phyloP scores from a whole-genome alignment of 441 rosid species.

The Monsonia emarginata region DNA sequence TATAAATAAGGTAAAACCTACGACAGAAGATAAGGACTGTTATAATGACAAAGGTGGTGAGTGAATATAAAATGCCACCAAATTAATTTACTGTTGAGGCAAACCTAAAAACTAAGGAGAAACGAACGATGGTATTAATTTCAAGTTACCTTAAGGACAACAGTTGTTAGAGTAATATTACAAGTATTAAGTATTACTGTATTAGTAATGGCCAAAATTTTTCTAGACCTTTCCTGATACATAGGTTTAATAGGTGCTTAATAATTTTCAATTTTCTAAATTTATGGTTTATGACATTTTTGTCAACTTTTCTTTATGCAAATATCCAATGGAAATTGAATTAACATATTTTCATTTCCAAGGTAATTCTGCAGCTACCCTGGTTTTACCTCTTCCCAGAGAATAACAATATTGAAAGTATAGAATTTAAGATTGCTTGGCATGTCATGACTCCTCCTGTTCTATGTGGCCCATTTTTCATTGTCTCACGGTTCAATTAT shows the following conservation, averaged over 20 bases:
- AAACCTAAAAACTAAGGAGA: neutral
- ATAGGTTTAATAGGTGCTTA: neutral
- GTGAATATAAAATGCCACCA: neutral
- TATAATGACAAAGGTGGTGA: neutral
- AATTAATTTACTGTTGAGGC: neutral
- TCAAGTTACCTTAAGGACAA: neutral
- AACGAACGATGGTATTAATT: neutral
- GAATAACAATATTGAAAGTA: neutral
- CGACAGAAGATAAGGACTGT: conserved; percentile 19
- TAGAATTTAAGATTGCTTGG: no score
- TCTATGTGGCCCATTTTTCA: neutral
- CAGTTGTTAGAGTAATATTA: neutral
- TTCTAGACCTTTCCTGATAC: neutral
- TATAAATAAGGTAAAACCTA: conserved; percentile 88
- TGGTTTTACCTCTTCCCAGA: neutral
- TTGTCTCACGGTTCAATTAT: neutral
- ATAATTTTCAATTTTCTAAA: neutral
- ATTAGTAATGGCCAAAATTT: neutral
- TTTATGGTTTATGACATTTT: neutral
- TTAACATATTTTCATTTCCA: neutral
- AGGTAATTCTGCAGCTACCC: no score
- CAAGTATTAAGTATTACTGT: neutral
- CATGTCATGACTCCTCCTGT: neutral
- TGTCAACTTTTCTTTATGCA: neutral
- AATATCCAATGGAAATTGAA: neutral